phyloP scores from a whole-genome alignment of 1,284 basidiomycete genomes.

The Amylostereum areolatum region DNA sequence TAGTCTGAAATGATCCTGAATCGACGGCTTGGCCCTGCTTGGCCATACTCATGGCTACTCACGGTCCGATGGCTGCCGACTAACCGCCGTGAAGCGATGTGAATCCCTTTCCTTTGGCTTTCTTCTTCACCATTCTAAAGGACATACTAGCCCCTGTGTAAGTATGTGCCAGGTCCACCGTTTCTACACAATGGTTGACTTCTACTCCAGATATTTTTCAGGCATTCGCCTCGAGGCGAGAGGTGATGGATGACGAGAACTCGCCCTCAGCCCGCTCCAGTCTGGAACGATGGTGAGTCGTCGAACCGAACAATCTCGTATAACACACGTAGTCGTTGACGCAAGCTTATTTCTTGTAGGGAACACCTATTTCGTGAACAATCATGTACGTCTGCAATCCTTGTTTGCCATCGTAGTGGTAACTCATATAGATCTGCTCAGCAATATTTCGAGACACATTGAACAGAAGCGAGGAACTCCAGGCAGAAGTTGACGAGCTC shows the following conservation, averaged over 20 bases:
- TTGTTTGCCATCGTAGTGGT: background rate
- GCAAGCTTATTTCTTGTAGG: conserved; percentile 11
- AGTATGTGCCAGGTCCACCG: too few relatives aligned
- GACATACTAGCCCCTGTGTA: too few relatives aligned
- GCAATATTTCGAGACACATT: conserved; percentile 27
- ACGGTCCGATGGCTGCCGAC: too few relatives aligned
- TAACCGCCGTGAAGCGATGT: too few relatives aligned
- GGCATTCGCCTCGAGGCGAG: background rate
- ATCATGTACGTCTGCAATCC: conserved; percentile 17
- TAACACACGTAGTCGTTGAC: too few relatives aligned
- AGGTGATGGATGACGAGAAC: background rate
- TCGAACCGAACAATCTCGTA: background rate
- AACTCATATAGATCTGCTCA: conserved; percentile 4
- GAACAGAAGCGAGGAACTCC: conserved; percentile 24
- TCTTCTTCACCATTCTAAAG: too few relatives aligned
- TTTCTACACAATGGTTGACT: too few relatives aligned
- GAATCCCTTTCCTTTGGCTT: too few relatives aligned
- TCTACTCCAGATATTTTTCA: too few relatives aligned
- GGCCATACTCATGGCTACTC: too few relatives aligned
- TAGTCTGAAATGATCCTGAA: too few relatives aligned
- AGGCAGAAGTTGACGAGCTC: conserved; percentile 27
- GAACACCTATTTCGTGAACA: conserved; percentile 25
- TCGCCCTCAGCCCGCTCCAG: background rate
- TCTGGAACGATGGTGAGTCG: conserved; percentile 4
- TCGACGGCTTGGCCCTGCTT: too few relatives aligned